Evolutionary conservation across 208 protist genomes (phyloP).

Genomic region (Leishmania mexicana): DNA sequence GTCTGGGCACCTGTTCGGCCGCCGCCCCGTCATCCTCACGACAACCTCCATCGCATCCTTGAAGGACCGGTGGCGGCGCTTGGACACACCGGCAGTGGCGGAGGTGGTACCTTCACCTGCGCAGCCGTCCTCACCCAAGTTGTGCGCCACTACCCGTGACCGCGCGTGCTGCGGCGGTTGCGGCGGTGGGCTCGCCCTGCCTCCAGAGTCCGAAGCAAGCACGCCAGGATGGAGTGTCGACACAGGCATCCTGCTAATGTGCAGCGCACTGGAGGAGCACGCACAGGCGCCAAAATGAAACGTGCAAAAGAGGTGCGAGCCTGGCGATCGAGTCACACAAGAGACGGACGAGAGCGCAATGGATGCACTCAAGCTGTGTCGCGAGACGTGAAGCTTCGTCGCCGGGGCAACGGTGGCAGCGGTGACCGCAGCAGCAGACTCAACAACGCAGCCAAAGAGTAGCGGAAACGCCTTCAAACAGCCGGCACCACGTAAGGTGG

Average conservation of each 20-base stretch:
- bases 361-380: background rate
- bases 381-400: background rate
- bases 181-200: background rate
- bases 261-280: background rate
- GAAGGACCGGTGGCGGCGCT: constrained; percentile 52
- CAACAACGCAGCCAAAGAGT: background rate
- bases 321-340: background rate
- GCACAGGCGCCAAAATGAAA: background rate
- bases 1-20: constrained; percentile 59
- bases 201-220: background rate
- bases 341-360: background rate
- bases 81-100: background rate
- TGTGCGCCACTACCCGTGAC: constrained; percentile 9
- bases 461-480: background rate
- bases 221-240: constrained; percentile 41
- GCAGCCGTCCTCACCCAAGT: constrained; percentile 26
- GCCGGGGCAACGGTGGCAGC: background rate
- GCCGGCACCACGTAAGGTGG: background rate
- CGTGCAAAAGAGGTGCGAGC: background rate
- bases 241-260: constrained; percentile 19
- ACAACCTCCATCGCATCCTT: constrained; percentile 61
- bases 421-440: background rate
- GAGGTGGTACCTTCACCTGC: background rate
- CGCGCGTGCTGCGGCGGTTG: background rate
- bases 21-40: constrained; percentile 46